Evolutionary conservation across 192 early-diverging fungal species (phyloP).

Genomic region (Rhizophagus sp.): DNA sequence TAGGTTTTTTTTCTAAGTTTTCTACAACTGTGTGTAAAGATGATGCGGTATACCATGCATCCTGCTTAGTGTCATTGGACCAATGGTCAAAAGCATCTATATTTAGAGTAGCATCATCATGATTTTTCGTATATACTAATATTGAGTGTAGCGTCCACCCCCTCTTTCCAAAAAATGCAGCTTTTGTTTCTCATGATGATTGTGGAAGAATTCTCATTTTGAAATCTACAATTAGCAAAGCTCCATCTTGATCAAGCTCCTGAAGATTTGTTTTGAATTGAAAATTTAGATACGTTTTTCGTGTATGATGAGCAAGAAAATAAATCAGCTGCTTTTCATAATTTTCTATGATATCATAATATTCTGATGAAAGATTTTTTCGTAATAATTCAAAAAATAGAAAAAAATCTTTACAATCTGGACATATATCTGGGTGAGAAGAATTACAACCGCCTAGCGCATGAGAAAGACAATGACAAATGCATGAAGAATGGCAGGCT

Average conservation of each 20-base stretch:
- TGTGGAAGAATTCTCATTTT: too few relatives aligned
- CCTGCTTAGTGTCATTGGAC: neutral
- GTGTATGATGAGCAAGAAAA: neutral
- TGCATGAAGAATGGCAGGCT: too few relatives aligned
- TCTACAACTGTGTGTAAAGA: too few relatives aligned
- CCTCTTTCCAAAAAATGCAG: neutral
- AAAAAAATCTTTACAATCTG: neutral
- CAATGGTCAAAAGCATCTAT: neutral
- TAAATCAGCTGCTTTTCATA: neutral
- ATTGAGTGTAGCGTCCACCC: neutral
- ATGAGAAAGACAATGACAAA: slow-evolving; percentile 4
- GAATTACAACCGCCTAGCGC: neutral
- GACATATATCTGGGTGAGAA: neutral
- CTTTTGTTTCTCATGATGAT: neutral
- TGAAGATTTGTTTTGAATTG: neutral
- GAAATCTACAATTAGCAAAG: too few relatives aligned
- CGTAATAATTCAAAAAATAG: neutral
- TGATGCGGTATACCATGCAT: too few relatives aligned
- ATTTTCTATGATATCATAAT: neutral
- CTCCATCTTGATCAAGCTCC: neutral
- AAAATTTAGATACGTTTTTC: slow-evolving; percentile 9
- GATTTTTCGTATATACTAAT: slow-evolving; percentile 1
- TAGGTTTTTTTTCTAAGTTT: too few relatives aligned
- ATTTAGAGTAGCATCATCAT: neutral
- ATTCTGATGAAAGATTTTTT: neutral